These are phyloP conservation scores for Cyphellophora europaea DNA, from an alignment of 2,329 filamentous ascomycete species.

Conservation along the genomic window DNA sequence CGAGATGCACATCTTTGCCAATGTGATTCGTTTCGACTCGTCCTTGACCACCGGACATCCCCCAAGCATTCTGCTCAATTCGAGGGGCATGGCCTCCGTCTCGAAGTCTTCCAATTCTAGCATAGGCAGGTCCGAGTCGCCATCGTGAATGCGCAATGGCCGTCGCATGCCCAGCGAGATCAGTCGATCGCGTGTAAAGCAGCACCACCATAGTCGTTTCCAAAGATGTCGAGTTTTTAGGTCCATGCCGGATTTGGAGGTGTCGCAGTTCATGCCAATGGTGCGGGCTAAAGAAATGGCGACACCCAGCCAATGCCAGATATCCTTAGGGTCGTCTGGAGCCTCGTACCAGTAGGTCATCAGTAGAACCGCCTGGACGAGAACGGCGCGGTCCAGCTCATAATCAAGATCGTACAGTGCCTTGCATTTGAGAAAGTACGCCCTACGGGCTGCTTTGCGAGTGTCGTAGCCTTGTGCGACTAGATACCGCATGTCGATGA, in stretches of 20 bases:
- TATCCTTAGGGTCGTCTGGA: slow-evolving; percentile 93
- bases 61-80: slow-evolving; percentile 57
- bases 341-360: slow-evolving; percentile 99
- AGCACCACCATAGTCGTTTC: slow-evolving; percentile 98
- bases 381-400: slow-evolving; percentile 76
- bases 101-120: slow-evolving; percentile 78
- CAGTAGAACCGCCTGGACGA: slow-evolving; percentile 79
- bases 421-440: slow-evolving; percentile 75
- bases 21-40: slow-evolving; percentile 60
- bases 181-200: slow-evolving; percentile 87
- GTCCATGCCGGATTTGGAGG: slow-evolving; percentile 67
- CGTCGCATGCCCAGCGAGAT: slow-evolving; percentile 90
- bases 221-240: slow-evolving; percentile 67
- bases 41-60: slow-evolving; percentile 66
- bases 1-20: slow-evolving; percentile 82
- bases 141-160: slow-evolving; percentile 83
- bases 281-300: slow-evolving; percentile 88
- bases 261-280: slow-evolving; percentile 84
- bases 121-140: slow-evolving; percentile 92
- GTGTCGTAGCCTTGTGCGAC: slow-evolving; percentile 67
- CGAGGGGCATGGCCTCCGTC: slow-evolving; percentile 56
- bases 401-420: slow-evolving; percentile 93
- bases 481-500: slow-evolving; percentile 71
- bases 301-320: slow-evolving; percentile 98
- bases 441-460: slow-evolving; percentile 73